A percentile compares a stretch with the other conserved stretches of the same genome.
Evolutionary conservation across 1,139 yeast species (phyloP).

Genomic region (Eremothecium cymbalariae): DNA sequence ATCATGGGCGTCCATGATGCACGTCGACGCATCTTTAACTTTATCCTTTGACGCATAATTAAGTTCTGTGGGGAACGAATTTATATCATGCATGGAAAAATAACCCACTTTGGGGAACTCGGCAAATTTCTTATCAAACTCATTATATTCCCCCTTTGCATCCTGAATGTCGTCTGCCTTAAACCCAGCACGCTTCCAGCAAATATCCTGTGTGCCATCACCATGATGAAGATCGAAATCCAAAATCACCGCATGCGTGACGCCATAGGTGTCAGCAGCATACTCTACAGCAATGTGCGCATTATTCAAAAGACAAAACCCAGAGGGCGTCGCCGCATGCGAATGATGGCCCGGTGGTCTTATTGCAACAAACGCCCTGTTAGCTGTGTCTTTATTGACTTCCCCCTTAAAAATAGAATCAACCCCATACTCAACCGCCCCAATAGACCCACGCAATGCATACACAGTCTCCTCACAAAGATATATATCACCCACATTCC

Average conservation of each 20-base stretch:
- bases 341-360: constrained; percentile 90
- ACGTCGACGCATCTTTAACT: constrained; percentile 70
- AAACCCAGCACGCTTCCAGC: constrained; percentile 62
- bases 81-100: constrained; percentile 77
- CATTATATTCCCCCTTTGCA: constrained; percentile 37
- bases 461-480: constrained; percentile 57
- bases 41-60: constrained; percentile 70
- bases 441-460: constrained; percentile 74
- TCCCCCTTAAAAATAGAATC: constrained; percentile 44
- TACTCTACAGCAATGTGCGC: constrained; percentile 79
- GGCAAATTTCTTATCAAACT: constrained; percentile 47
- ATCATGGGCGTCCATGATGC: constrained; percentile 68
- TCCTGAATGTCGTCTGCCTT: constrained; percentile 35
- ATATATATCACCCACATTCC: constrained; percentile 84
- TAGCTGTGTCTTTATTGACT: constrained; percentile 34
- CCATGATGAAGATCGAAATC: constrained; percentile 89
- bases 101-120: constrained; percentile 65
- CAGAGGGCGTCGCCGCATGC: constrained; percentile 77
- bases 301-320: constrained; percentile 78
- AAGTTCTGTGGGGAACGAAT: constrained; percentile 76
- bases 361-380: constrained; percentile 59
- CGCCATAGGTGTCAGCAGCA: constrained; percentile 54
- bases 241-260: constrained; percentile 74
- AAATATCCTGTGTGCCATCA: constrained; percentile 85
- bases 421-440: constrained; percentile 67